Evolutionary conservation across 2,329 filamentous ascomycete genomes (phyloP), one percentile per base, ranked within the genome.

Genomic region (Cladosporium sphaerospermum): DNA sequence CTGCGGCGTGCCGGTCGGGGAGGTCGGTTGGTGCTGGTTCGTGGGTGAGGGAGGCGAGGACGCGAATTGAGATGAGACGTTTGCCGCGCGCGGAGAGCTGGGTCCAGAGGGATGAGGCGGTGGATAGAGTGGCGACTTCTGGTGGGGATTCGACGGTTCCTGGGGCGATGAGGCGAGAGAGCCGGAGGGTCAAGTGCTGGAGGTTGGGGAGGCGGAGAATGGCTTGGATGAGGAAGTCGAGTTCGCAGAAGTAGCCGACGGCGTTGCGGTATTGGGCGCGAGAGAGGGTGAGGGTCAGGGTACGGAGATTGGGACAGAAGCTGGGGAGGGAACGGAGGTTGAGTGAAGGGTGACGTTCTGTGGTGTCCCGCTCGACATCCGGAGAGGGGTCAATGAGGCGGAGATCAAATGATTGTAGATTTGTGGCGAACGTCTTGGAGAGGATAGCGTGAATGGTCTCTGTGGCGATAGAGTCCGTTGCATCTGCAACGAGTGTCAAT

Each of bases 211-310:
- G 43, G 18, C 14, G 16, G n/a, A 51, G 16, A 2, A 51, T 28
- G n/a, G 48, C 40, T 51, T 51, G 39, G 8, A 51, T 51, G 39
- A 32, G 44, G 11, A 31, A 40, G n/a, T 51, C 48, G 13, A 51
- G 28, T 33, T 40, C 43, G 13, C 48, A 51, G 48, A 51, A 51
- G 32, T 34, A 51, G 13, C 39, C 39, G 32, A 51, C 48, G 9
- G 48, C 48, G 9, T 43, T 51, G 8, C 18, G 34, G 40, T 51
- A 51, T 14, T 51, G 48, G 13, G 31, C 31, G 32, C 48, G 33
- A 2, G 31, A 32, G 2, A 51, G 1, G 13, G 48, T 33, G 8
- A 51, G n/a, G 14, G 31, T 43, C 10, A 51, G 16, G 4, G 23
- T 34, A 16, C 28, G n/a, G 18, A 51, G 11, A 2, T 39, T 11